phyloP scores from a whole-genome alignment of 2,329 filamentous ascomycete species.

The Aspergillus viridinutans region DNA sequence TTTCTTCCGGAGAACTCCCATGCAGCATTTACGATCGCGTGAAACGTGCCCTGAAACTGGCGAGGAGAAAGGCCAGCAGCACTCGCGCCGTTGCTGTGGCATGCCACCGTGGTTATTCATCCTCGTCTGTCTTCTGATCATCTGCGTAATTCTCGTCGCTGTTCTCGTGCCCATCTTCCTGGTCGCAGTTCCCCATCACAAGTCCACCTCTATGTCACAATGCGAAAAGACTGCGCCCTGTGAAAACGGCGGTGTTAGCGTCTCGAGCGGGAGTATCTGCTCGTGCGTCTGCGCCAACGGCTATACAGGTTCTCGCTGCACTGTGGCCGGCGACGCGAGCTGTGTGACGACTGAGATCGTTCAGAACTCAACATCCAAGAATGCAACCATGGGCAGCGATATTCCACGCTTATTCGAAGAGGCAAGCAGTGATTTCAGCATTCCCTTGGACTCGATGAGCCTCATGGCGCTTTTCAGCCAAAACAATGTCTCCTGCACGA shows the following conservation, averaged over 20 bases:
- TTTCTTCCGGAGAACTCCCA: constrained; percentile 33
- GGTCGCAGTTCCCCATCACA: constrained; percentile 54
- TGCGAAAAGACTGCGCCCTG: constrained; percentile 65
- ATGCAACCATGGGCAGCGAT: constrained; percentile 76
- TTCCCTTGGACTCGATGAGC: constrained; percentile 65
- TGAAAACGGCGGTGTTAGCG: constrained; percentile 74
- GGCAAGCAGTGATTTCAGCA: constrained; percentile 64
- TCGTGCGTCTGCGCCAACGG: constrained; percentile 86
- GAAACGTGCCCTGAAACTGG: constrained; percentile 15
- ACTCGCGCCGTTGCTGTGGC: constrained; percentile 70
- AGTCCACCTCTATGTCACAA: constrained; percentile 31
- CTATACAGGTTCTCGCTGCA: constrained; percentile 66
- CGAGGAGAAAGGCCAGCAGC: constrained; percentile 18
- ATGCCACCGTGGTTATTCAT: constrained; percentile 77
- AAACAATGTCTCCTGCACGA: constrained; percentile 71
- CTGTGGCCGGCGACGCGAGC: constrained; percentile 44
- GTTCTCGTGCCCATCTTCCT: constrained; percentile 71
- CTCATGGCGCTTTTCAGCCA: constrained; percentile 74
- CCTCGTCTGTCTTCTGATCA: constrained; percentile 58
- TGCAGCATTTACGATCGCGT: constrained; percentile 28
- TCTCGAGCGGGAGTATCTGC: constrained; percentile 65
- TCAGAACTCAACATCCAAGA: constrained; percentile 40
- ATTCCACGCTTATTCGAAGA: constrained; percentile 69
- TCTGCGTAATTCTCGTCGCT: constrained; percentile 73
- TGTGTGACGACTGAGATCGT: constrained; percentile 52